Evolutionary conservation across 2,329 filamentous ascomycete species (phyloP), one percentile per base, ranked within the genome.

Genomic region (Pyricularia grisea): DNA sequence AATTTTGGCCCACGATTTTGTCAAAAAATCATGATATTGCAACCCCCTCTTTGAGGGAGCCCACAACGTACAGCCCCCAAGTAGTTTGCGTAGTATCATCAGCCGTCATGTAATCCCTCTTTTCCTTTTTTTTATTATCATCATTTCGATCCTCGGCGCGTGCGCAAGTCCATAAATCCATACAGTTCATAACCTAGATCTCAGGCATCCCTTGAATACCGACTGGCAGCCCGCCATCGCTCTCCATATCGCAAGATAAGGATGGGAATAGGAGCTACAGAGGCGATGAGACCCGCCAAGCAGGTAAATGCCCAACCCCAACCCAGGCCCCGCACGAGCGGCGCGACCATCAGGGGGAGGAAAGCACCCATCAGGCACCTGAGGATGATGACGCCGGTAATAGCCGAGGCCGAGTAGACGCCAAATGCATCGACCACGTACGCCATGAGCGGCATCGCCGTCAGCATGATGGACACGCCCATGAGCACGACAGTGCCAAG

Each of bases 391-490:
- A 87, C 73, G 0, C 83, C 84, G 0, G 85, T 87, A 78, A 87
- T 80, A 1, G 85, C 85, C 12, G 84, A 86, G 0, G 86, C 86
- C 1, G 85, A 82, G 72, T 85, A 87, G 6, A 84, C 70, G 0
- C 85, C 84, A 69, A 83, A 86, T 0, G 85, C 84, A 70, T 88
- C 86, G 2, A 88, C 85, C 0, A 87, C 80, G 71, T 87, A 88
- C 0, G 85, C 81, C 69, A 81, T 82, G 2, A 87, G 69, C 0
- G 86, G 85, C 25, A 88, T 74, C 65, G 82, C 77, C 4, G 78
- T 78, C 2, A 87, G 74, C 66, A 84, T 76, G 2, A 85, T 74
- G 4, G 80, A 77, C 25, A 78, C 74, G 12, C 85, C 85, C 6
- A 86, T 74, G 1, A 83, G n/a, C 2, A 74, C 79, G 0, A 85